A percentile compares a stretch with the other conserved stretches of the same genome.
phyloP scores from a whole-genome alignment of 306 rosid genomes.

The Gastrolobium bilobum region DNA sequence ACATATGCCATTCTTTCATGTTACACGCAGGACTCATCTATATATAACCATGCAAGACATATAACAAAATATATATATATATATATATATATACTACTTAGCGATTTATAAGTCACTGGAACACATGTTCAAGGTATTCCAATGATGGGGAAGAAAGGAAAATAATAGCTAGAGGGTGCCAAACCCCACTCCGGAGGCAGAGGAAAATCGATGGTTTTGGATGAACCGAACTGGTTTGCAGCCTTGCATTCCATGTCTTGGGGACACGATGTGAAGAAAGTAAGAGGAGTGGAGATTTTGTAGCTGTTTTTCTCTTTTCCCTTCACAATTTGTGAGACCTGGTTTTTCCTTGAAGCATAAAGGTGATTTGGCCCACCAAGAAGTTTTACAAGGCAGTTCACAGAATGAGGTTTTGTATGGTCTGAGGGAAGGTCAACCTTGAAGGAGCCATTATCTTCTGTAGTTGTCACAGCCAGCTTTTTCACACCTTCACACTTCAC shows the following conservation, averaged over 20 bases:
- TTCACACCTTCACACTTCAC: constrained; percentile 73
- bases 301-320: constrained; percentile 48
- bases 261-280: constrained; percentile 64
- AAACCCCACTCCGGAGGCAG: constrained; percentile 87
- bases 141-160: constrained; percentile 86
- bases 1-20: constrained; percentile 32
- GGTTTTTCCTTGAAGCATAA: constrained; percentile 57
- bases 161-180: constrained; percentile 78
- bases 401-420: constrained; percentile 20
- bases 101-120: not conserved
- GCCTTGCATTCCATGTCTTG: constrained; percentile 50
- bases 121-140: constrained; percentile 77
- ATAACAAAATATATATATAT: no score
- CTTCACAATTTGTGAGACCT: constrained; percentile 58
- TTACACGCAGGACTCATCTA: not conserved
- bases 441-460: constrained; percentile 76
- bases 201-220: constrained; percentile 75
- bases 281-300: constrained; percentile 72
- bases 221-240: constrained; percentile 53
- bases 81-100: not conserved
- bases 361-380: constrained; percentile 74
- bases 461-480: constrained; percentile 53
- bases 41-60: not conserved
- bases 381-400: constrained; percentile 66
- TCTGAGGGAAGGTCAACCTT: constrained; percentile 57